Conservation (phyloP, 2,329 filamentous ascomycete genomes). For the Ampelomyces quisqualis region DNA sequence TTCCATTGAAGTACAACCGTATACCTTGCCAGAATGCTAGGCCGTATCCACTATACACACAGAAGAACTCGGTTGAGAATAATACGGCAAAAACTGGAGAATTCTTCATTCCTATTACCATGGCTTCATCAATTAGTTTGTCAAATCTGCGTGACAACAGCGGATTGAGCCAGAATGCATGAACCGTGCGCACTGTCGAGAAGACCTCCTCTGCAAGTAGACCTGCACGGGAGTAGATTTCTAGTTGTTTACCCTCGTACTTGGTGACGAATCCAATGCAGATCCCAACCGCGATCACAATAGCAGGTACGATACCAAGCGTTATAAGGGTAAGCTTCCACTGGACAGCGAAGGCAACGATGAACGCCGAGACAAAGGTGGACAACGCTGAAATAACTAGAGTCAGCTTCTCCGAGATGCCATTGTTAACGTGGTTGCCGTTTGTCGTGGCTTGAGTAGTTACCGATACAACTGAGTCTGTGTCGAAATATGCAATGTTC, state of each 20-base stretch:
- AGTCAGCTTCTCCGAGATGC: constrained; percentile 58
- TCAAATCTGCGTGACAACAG: constrained; percentile 50
- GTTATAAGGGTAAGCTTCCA: constrained; percentile 90
- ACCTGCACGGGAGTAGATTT: constrained; percentile 49
- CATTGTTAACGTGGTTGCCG: constrained; percentile 90
- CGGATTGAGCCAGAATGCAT: constrained; percentile 49
- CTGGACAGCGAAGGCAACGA: constrained; percentile 87
- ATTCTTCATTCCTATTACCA: constrained; percentile 50
- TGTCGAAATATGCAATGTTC: constrained; percentile 60
- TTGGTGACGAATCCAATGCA: constrained; percentile 41
- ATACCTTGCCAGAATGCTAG: constrained; percentile 51
- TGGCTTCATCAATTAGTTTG: constrained; percentile 45
- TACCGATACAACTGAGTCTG: constrained; percentile 87
- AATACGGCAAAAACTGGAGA: constrained; percentile 47
- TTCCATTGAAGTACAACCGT: constrained; percentile 57
- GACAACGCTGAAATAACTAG: constrained; percentile 47
- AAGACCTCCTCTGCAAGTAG: constrained; percentile 55
- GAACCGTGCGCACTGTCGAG: constrained; percentile 52
- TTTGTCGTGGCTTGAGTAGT: constrained; percentile 93
- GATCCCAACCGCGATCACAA: constrained; percentile 33
- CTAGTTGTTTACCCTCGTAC: constrained; percentile 41
- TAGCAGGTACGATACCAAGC: constrained; percentile 51
- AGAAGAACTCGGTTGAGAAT: constrained; percentile 48
- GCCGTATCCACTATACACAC: constrained; percentile 49
- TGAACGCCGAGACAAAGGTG: constrained; percentile 75